Evolutionary conservation across 768 basidiomycete species (phyloP).

Genomic region (Coprinopsis strossmayeri): DNA sequence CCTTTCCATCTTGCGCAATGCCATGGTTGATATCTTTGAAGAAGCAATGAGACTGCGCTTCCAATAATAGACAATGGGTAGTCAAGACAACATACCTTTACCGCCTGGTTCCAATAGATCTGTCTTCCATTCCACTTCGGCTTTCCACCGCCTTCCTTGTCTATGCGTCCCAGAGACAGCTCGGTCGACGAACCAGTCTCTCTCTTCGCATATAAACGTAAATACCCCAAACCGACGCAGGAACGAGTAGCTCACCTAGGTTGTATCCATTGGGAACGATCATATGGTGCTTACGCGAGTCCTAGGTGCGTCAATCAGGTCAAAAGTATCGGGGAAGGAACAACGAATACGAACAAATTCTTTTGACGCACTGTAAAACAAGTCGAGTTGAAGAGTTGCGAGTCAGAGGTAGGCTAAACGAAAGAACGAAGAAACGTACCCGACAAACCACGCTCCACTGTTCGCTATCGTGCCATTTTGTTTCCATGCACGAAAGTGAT

Average conservation of each 20-base stretch:
- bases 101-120: constrained; percentile 66
- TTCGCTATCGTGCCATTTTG: constrained; percentile 73
- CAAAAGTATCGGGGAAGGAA: no score
- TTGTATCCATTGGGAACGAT: constrained; percentile 81
- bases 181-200: constrained; percentile 68
- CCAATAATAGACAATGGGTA: not conserved
- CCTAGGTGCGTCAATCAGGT: constrained; percentile 18
- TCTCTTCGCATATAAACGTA: constrained; percentile 31
- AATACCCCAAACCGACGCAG: not conserved
- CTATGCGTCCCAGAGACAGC: constrained; percentile 57
- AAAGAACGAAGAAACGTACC: constrained; percentile 33
- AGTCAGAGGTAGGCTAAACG: not conserved
- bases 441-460: constrained; percentile 82
- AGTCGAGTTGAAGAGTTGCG: not conserved
- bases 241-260: constrained; percentile 22
- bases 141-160: constrained; percentile 67
- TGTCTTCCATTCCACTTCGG: constrained; percentile 68
- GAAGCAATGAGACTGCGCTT: not conserved
- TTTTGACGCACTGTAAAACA: constrained; percentile 53
- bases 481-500: constrained; percentile 86
- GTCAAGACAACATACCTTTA: constrained; percentile 38
- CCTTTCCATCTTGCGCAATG: constrained; percentile 73
- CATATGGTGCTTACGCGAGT: constrained; percentile 60
- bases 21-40: constrained; percentile 74
- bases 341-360: constrained; percentile 41